Evolutionary conservation across 2,329 filamentous ascomycete species (phyloP).

Genomic region (Cytospora leucostoma): DNA sequence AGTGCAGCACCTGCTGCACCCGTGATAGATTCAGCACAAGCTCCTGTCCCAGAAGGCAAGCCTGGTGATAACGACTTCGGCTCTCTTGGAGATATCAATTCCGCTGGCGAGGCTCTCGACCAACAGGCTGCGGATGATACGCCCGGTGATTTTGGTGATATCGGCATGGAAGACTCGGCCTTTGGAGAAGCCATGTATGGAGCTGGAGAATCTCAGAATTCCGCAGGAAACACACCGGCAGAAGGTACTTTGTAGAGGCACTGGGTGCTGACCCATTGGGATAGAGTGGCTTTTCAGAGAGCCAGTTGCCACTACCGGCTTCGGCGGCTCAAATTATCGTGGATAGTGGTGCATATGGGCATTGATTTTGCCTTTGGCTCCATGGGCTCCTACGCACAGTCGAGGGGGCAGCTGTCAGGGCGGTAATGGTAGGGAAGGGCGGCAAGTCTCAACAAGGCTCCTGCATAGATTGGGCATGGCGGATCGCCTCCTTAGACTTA

Average conservation of each 20-base stretch:
- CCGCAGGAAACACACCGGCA: constrained; percentile 39
- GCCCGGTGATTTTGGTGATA: constrained; percentile 53
- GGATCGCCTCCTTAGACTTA: not conserved
- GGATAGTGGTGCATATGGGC: not conserved
- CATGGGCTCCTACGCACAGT: no score
- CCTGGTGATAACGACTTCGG: constrained; percentile 60
- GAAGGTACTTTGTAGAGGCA: constrained; percentile 34
- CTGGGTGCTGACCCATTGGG: not conserved
- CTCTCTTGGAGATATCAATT: constrained; percentile 56
- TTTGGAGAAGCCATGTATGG: constrained; percentile 83
- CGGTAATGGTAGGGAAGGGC: not conserved
- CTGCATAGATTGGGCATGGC: not conserved
- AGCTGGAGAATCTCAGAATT: constrained; percentile 42
- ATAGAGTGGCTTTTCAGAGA: not conserved
- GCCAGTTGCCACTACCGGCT: not conserved
- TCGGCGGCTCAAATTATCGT: not conserved
- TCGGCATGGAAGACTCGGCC: constrained; percentile 74
- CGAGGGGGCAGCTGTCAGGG: not conserved
- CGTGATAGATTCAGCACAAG: not conserved
- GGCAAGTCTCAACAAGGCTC: not conserved
- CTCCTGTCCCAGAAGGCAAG: constrained; percentile 9
- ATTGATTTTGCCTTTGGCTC: not conserved
- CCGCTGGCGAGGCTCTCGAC: constrained; percentile 70
- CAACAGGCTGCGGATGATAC: constrained; percentile 52
- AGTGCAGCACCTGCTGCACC: constrained; percentile 31